phyloP scores from a whole-genome alignment of 495 filamentous ascomycete genomes.

The Pyrenula aspistea region DNA sequence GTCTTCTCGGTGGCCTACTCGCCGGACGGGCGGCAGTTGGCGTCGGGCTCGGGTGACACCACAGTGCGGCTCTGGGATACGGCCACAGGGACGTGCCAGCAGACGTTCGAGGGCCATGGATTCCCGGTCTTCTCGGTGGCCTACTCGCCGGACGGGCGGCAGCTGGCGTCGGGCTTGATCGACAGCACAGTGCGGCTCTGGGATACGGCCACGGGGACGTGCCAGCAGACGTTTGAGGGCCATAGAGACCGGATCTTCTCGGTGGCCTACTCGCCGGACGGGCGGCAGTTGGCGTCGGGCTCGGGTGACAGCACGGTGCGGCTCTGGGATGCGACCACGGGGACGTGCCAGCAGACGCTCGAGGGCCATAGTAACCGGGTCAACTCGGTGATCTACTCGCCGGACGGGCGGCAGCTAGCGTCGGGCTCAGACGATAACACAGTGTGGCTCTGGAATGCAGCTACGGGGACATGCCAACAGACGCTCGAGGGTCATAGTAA shows the following conservation, averaged over 20 bases:
- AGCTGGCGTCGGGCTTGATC: conserved; percentile 5
- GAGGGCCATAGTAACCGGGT: conserved; percentile 11
- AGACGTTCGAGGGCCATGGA: conserved; percentile 9
- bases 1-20: conserved; percentile 17
- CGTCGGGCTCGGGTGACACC: conserved; percentile 8
- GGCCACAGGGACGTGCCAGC: conserved; percentile 29
- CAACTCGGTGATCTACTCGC: conserved; percentile 16
- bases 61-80: conserved; percentile 21
- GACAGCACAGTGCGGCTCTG: conserved; percentile 19
- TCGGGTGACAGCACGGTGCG: conserved; percentile 17
- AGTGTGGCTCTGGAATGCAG: conserved; percentile 20
- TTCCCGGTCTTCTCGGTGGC: conserved; percentile 2
- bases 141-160: conserved; percentile 6
- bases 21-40: conserved; percentile 10
- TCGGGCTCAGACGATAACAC: conserved; percentile 2
- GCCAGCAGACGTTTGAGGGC: conserved; percentile 8
- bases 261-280: conserved; percentile 17
- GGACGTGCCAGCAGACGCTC: conserved; percentile 3
- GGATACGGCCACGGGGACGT: conserved; percentile 13
- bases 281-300: conserved; percentile 12
- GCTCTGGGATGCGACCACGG: conserved; percentile 21
- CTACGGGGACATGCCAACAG: conserved; percentile 6
- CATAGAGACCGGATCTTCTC: conserved; percentile 5
- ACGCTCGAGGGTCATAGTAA: conserved; percentile 12
- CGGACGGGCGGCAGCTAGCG: conserved; percentile 11